Conservation (phyloP, 2,329 filamentous ascomycete genomes). For the Chaetomiaceae sp. region DNA sequence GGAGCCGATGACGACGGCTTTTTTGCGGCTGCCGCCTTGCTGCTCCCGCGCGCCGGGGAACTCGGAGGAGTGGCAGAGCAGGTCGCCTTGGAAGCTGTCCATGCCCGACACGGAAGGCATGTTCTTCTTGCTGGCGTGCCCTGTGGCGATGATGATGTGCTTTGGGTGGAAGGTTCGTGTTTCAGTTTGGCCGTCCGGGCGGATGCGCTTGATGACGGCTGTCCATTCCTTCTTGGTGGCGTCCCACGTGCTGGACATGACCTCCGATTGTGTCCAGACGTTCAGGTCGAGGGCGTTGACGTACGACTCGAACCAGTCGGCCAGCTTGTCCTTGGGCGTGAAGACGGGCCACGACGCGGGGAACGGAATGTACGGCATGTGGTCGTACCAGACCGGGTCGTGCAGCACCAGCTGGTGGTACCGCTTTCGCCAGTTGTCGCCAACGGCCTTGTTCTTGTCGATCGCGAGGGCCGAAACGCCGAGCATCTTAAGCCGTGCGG, state of each 20-base stretch:
- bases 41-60: constrained; percentile 46
- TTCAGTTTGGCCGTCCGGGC: constrained; percentile 25
- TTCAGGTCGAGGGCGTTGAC: constrained; percentile 57
- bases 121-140: constrained; percentile 42
- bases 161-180: constrained; percentile 41
- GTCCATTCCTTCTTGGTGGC: constrained; percentile 48
- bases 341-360: constrained; percentile 58
- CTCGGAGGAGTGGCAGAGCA: constrained; percentile 57
- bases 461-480: constrained; percentile 45
- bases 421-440: constrained; percentile 55
- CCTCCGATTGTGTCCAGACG: constrained; percentile 50
- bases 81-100: constrained; percentile 50
- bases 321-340: constrained; percentile 62
- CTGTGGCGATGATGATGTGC: constrained; percentile 50
- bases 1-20: constrained; percentile 59
- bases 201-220: constrained; percentile 34
- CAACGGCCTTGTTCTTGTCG: constrained; percentile 44
- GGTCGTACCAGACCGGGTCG: constrained; percentile 54
- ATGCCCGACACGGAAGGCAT: constrained; percentile 33
- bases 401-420: constrained; percentile 55
- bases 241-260: constrained; percentile 42
- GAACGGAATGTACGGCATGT: constrained; percentile 56
- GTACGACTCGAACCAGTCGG: constrained; percentile 58
- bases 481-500: constrained; percentile 51
- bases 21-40: constrained; percentile 43